These are phyloP conservation scores for Aurantiochytrium sp. DNA, from an alignment of 108 stramenopile genomes.

Conservation along the genomic window DNA sequence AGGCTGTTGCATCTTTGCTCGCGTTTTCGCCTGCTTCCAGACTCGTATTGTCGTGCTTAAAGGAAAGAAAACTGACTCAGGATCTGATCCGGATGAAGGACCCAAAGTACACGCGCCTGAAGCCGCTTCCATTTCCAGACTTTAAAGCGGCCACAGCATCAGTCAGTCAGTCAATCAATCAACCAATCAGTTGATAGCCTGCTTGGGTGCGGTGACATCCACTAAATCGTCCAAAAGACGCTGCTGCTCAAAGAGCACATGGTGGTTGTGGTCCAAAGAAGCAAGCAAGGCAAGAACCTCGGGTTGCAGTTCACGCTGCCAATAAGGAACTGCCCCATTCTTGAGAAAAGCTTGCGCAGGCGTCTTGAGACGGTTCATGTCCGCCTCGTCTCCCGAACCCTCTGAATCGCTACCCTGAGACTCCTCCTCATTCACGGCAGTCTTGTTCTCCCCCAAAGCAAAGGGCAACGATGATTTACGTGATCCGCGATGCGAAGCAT, in stretches of 20 bases:
- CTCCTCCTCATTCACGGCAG: not conserved
- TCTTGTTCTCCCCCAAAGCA: not conserved
- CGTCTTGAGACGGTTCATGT: not conserved
- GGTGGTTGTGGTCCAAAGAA: not conserved
- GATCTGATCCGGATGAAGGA: too few species aligned
- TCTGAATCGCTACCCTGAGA: not conserved
- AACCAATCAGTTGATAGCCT: not conserved
- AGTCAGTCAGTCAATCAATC: not conserved
- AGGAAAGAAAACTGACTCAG: too few species aligned
- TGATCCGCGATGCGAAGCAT: too few species aligned
- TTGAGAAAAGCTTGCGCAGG: not conserved
- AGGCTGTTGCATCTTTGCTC: too few species aligned
- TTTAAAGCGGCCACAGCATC: too few species aligned
- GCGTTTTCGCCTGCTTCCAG: too few species aligned
- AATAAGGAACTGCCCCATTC: not conserved
- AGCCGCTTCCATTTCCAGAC: too few species aligned
- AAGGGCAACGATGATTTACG: too few species aligned
- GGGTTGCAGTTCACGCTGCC: constrained; percentile 13
- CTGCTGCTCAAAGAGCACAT: not conserved
- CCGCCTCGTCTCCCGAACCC: not conserved
- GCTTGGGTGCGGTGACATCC: not conserved
- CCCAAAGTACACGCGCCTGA: too few species aligned
- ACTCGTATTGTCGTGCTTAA: too few species aligned
- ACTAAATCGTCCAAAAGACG: not conserved
- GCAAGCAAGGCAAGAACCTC: not conserved